Conservation (phyloP, 768 basidiomycete species). For the Lepiota brunneoincarnata region DNA sequence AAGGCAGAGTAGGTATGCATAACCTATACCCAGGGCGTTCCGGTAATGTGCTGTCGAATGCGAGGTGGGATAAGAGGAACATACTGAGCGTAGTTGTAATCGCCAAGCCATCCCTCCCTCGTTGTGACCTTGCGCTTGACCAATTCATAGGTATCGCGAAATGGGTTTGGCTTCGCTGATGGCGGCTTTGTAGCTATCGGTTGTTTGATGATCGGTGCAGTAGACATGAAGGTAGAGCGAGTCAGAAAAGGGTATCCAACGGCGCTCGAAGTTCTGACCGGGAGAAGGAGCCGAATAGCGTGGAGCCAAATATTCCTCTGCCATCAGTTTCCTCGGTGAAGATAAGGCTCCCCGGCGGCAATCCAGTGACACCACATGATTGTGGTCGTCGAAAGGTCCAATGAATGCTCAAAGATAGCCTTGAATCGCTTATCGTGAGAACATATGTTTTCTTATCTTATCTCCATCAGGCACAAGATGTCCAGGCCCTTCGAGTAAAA, state of each 20-base stretch:
- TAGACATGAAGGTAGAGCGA: too few relatives aligned
- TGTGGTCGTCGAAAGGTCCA: too few relatives aligned
- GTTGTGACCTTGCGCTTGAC: slow-evolving; percentile 36
- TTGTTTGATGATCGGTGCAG: neutral
- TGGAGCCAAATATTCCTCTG: too few relatives aligned
- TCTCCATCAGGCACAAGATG: neutral
- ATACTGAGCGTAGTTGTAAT: slow-evolving; percentile 72
- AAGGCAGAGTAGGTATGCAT: slow-evolving; percentile 69
- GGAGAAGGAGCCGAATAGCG: too few relatives aligned
- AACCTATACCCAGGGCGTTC: slow-evolving; percentile 34
- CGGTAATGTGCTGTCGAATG: neutral
- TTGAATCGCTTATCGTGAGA: too few relatives aligned
- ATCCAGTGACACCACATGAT: too few relatives aligned
- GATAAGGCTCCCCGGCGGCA: too few relatives aligned
- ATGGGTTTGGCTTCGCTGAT: neutral
- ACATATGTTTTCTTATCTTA: too few relatives aligned
- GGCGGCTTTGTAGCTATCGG: neutral
- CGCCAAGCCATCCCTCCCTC: slow-evolving; percentile 76
- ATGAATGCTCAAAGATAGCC: too few relatives aligned
- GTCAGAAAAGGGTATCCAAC: too few relatives aligned
- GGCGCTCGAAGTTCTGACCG: too few relatives aligned
- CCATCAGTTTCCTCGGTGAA: too few relatives aligned
- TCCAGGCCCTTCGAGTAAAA: neutral
- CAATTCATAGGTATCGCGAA: neutral
- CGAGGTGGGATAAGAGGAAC: slow-evolving; percentile 2